phyloP scores from a whole-genome alignment of 1,139 yeast genomes.

The Geotrichum siamense region DNA sequence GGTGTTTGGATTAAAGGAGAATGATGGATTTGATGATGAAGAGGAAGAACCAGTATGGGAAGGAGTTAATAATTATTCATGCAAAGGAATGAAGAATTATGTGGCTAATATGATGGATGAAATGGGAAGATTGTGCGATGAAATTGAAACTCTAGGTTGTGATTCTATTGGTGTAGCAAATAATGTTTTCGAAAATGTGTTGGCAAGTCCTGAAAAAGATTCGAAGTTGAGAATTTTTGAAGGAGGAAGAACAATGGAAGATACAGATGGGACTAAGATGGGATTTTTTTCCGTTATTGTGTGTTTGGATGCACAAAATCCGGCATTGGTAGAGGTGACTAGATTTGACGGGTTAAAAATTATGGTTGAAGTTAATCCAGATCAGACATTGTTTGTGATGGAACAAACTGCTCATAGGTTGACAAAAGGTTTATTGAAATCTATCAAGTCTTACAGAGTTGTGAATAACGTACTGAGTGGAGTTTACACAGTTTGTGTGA shows the following conservation, averaged over 20 bases:
- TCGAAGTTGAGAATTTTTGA: neutral
- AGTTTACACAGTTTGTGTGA: slow-evolving; percentile 14
- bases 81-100: neutral
- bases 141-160: neutral
- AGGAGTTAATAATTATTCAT: neutral
- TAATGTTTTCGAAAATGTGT: neutral
- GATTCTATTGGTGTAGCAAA: neutral
- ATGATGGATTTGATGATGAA: slow-evolving; percentile 1
- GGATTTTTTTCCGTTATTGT: neutral
- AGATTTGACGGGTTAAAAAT: neutral
- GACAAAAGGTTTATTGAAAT: neutral
- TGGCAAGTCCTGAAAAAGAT: neutral
- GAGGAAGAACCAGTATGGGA: neutral
- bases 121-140: neutral
- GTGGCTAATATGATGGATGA: neutral
- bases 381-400: slow-evolving; percentile 1
- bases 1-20: neutral
- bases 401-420: neutral
- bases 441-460: neutral
- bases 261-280: slow-evolving; percentile 2
- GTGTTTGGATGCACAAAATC: neutral
- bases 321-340: neutral
- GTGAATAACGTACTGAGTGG: neutral
- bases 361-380: slow-evolving; percentile 1
- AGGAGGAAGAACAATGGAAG: neutral